A percentile compares a stretch with the other conserved stretches of the same genome.
These are phyloP conservation scores for Daldinia decipiens DNA, from an alignment of 495 filamentous ascomycete genomes.

Conservation along the genomic window DNA sequence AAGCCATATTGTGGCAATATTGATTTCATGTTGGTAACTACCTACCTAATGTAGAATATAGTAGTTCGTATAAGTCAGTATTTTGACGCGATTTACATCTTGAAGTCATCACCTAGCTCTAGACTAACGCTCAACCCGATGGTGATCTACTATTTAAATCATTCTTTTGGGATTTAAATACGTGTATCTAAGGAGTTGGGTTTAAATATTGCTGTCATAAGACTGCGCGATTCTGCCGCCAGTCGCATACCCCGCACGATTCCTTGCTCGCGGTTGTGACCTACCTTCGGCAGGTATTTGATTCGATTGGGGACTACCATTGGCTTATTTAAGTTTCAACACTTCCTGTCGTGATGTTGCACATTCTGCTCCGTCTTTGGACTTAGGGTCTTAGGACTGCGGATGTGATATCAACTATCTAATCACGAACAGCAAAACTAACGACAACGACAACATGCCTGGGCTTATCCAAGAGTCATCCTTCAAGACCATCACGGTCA, in stretches of 20 bases:
- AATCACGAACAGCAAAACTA: background rate
- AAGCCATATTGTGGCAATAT: too few species aligned
- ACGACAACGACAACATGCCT: slow-evolving; percentile 36
- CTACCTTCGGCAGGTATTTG: slow-evolving; percentile 42
- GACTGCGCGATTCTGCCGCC: slow-evolving; percentile 36
- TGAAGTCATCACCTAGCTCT: background rate
- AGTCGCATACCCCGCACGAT: slow-evolving; percentile 39
- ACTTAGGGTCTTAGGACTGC: background rate
- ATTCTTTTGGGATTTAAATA: background rate
- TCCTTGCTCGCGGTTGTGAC: slow-evolving; percentile 28
- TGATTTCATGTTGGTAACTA: background rate
- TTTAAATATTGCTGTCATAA: slow-evolving; percentile 30
- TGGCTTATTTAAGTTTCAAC: slow-evolving; percentile 22
- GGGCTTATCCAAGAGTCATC: slow-evolving; percentile 41
- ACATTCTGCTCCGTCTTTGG: background rate
- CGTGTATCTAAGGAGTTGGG: slow-evolving; percentile 5
- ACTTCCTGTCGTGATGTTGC: background rate
- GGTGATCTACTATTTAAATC: slow-evolving; percentile 5
- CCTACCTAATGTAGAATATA: background rate
- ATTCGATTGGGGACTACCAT: slow-evolving; percentile 27
- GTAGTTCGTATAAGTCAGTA: background rate
- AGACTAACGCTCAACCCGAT: slow-evolving; percentile 3
- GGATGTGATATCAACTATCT: background rate
- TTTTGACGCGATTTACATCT: background rate
- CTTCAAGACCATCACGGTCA: slow-evolving; percentile 54